These are phyloP conservation scores for Cajanus cajan DNA, from an alignment of 306 rosid genomes.

Conservation along the genomic window DNA sequence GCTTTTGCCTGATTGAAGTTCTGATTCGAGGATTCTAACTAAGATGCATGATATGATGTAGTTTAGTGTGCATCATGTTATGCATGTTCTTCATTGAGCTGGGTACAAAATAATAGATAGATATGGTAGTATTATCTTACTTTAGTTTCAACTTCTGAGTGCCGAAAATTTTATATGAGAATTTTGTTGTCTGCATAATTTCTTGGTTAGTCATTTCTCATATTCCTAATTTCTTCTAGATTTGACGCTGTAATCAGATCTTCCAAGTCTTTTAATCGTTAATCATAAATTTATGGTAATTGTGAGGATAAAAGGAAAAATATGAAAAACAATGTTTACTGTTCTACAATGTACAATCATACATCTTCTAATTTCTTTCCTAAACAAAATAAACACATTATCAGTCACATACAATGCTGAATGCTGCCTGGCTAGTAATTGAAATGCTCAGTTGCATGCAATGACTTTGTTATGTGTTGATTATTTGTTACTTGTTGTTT, in stretches of 20 bases:
- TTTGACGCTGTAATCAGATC: conserved; percentile 14
- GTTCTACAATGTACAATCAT: neutral
- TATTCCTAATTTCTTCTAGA: neutral
- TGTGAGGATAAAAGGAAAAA: conserved; percentile 14
- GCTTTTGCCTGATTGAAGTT: neutral
- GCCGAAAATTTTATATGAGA: neutral
- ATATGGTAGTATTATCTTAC: conserved; percentile 11
- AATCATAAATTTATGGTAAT: neutral
- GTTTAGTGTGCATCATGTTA: conserved; percentile 6
- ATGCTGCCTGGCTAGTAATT: neutral
- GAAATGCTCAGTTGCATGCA: neutral
- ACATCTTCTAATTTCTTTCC: neutral
- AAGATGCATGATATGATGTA: neutral
- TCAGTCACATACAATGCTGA: neutral
- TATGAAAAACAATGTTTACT: neutral
- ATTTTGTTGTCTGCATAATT: neutral
- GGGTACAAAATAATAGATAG: conserved; percentile 6
- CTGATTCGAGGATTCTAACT: conserved; percentile 1
- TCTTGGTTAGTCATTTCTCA: neutral
- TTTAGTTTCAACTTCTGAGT: neutral
- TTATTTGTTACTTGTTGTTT: neutral
- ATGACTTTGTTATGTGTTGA: neutral
- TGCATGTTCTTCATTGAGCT: neutral
- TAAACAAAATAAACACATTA: neutral
- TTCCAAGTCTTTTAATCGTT: neutral